phyloP scores from a whole-genome alignment of 2,329 filamentous ascomycete species.

The Achaetomium macrosporum region DNA sequence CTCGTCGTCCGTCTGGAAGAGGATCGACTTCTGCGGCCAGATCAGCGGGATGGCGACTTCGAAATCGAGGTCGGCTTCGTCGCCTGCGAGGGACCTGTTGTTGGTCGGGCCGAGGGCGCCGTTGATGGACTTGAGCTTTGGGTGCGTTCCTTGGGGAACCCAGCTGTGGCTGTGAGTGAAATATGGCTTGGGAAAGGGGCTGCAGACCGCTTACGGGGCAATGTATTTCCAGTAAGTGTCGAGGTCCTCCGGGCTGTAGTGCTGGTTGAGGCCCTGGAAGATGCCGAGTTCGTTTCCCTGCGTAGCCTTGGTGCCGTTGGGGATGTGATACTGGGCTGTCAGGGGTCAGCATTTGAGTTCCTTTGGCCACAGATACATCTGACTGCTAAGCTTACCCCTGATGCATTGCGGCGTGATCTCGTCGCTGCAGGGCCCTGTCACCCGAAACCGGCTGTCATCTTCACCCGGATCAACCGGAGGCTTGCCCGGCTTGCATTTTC shows the following conservation, averaged over 20 bases:
- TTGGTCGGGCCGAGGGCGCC: constrained; percentile 16
- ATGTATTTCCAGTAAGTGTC: constrained; percentile 22
- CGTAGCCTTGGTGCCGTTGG: constrained; percentile 19
- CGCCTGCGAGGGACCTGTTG: constrained; percentile 7
- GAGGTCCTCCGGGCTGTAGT: constrained; percentile 27
- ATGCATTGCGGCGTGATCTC: constrained; percentile 22
- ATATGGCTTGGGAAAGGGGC: not conserved
- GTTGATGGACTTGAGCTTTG: constrained; percentile 19
- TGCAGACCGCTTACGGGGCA: constrained; percentile 12
- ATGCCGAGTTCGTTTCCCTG: constrained; percentile 25
- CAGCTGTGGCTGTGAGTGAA: constrained; percentile 4
- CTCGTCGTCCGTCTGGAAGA: constrained; percentile 27
- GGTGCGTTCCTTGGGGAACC: constrained; percentile 28
- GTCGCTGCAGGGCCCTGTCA: constrained; percentile 17
- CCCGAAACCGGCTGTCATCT: constrained; percentile 8
- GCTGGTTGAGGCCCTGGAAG: constrained; percentile 25
- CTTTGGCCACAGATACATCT: too few relatives aligned
- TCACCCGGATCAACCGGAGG: constrained; percentile 1
- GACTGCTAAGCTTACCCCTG: constrained; percentile 7
- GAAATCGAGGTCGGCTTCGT: constrained; percentile 40
- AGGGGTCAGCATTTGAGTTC: not conserved
- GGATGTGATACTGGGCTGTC: constrained; percentile 24
- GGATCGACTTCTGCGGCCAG: constrained; percentile 41
- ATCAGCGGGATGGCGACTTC: constrained; percentile 43
- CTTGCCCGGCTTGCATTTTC: not conserved